Evolutionary conservation across 345 rosid genomes (phyloP).

Genomic region (Jatropha curcas): DNA sequence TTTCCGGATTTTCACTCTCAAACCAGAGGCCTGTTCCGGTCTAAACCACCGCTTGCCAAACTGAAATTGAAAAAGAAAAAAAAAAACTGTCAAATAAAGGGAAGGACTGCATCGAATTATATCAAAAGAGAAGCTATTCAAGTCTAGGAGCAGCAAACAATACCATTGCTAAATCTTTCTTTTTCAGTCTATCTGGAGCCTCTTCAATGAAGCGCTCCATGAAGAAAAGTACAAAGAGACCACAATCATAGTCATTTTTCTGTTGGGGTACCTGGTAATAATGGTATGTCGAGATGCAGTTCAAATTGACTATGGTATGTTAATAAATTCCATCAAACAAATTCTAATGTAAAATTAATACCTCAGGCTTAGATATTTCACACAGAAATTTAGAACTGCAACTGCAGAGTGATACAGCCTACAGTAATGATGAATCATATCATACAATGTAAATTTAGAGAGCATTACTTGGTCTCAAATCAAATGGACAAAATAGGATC

Average conservation of each 20-base stretch:
- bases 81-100: background rate
- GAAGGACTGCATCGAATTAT: background rate
- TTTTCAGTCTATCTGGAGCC: constrained; percentile 80
- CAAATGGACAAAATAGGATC: no score
- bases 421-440: background rate
- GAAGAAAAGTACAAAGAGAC: constrained; percentile 84
- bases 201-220: constrained; percentile 81
- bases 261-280: constrained; percentile 87
- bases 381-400: background rate
- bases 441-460: background rate
- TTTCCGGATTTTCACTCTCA: constrained; percentile 64
- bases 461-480: background rate
- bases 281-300: background rate
- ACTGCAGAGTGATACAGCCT: background rate
- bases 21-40: constrained; percentile 79
- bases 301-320: constrained; percentile 1
- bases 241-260: constrained; percentile 89
- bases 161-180: constrained; percentile 77
- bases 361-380: background rate
- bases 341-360: background rate
- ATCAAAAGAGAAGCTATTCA: background rate
- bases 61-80: constrained; percentile 39
- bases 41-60: constrained; percentile 84
- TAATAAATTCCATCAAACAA: background rate
- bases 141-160: background rate